Evolutionary conservation across 768 basidiomycete species (phyloP).

Genomic region (Lanmaoa rubissima): DNA sequence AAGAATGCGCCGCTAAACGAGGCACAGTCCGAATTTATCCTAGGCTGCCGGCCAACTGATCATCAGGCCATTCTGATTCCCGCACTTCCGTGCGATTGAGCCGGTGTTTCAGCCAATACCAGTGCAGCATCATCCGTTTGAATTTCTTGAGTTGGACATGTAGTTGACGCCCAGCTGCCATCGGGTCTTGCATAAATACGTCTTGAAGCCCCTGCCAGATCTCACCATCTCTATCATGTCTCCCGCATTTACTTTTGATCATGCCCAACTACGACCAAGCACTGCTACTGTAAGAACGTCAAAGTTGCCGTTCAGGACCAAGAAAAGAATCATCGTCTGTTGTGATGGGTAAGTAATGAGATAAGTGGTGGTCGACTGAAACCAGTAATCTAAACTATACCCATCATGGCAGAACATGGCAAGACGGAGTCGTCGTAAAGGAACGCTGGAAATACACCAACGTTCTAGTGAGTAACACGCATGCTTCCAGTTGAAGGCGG

Average conservation of each 20-base stretch:
- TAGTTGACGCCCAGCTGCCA: neutral
- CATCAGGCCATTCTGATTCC: neutral
- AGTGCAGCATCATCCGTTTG: no score
- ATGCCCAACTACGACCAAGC: neutral
- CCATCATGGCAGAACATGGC: constrained; percentile 56
- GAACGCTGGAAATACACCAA: constrained; percentile 54
- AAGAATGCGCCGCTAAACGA: neutral
- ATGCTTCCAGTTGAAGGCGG: neutral
- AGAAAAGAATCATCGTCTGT: constrained; percentile 67
- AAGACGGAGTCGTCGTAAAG: constrained; percentile 53
- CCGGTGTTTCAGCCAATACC: no score
- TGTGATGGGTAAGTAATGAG: constrained; percentile 62
- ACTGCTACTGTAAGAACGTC: neutral
- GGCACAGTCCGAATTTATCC: neutral
- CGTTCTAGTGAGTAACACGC: constrained; percentile 42
- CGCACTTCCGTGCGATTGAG: neutral
- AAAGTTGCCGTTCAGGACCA: constrained; percentile 20
- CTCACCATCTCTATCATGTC: constrained; percentile 13
- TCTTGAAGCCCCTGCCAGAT: neutral
- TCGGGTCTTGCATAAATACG: constrained; percentile 26
- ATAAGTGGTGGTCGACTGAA: neutral
- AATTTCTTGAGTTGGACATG: neutral
- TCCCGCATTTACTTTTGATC: neutral
- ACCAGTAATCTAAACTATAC: constrained; percentile 2
- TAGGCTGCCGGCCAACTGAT: neutral